phyloP scores from a whole-genome alignment of 177 flowering plant species.

The Vitis hybrid region DNA sequence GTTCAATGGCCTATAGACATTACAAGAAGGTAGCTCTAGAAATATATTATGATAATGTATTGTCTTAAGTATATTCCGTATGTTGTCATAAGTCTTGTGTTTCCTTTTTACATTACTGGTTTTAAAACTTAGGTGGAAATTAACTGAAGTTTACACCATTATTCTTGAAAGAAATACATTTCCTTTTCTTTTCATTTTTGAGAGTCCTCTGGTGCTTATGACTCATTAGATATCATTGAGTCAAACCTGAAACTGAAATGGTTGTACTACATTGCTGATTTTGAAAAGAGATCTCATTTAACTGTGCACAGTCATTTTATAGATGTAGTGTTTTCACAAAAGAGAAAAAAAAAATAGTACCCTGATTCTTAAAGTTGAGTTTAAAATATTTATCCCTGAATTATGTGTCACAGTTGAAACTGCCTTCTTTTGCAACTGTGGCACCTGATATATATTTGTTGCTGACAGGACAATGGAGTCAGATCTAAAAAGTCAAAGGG shows the following conservation, averaged over 20 bases:
- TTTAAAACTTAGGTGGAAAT: background rate
- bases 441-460: conserved; percentile 7
- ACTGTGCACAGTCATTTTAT: background rate
- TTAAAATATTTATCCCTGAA: background rate
- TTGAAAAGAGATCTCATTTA: background rate
- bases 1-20: conserved; percentile 61
- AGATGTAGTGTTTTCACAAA: background rate
- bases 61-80: background rate
- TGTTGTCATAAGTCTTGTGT: background rate
- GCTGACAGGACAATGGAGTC: conserved; percentile 50
- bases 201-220: no score
- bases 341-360: background rate
- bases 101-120: background rate
- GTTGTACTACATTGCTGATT: background rate
- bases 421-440: background rate
- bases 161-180: no score
- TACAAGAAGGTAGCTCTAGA: conserved; percentile 59
- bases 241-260: no score
- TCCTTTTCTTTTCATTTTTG: no score
- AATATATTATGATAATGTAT: background rate
- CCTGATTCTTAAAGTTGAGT: background rate
- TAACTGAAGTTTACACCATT: no score
- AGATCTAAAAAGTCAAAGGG: conserved; percentile 36
- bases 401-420: background rate
- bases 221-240: no score